Conservation (phyloP, 345 rosid species). For the Orychophragmus violaceus region DNA sequence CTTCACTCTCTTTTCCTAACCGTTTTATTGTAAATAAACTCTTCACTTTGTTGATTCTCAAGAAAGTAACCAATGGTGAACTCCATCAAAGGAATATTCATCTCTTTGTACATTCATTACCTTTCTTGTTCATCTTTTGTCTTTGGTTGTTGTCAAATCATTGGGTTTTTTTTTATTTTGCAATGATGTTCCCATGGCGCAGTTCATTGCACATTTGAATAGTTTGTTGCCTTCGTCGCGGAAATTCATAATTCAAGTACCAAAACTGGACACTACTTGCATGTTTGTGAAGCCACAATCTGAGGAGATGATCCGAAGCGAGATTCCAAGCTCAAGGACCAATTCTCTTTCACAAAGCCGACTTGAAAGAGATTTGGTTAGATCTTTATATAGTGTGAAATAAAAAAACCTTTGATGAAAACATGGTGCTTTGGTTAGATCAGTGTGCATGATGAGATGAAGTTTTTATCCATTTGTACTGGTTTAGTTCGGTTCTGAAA, state of each 20-base stretch:
- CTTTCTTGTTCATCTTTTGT: too few species aligned
- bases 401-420: not conserved
- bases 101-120: too few species aligned
- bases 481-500: not conserved
- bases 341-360: not conserved
- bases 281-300: constrained; percentile 11
- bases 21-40: constrained; percentile 44
- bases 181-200: too few species aligned
- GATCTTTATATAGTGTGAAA: not conserved
- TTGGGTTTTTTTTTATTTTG: too few species aligned
- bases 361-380: too few species aligned
- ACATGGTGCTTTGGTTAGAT: not conserved
- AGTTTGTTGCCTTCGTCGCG: not conserved
- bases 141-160: too few species aligned
- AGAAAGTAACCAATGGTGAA: too few species aligned
- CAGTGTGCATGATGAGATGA: not conserved
- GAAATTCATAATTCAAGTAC: constrained; percentile 1
- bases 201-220: constrained; percentile 8
- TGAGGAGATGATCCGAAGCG: constrained; percentile 2
- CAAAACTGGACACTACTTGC: constrained; percentile 9
- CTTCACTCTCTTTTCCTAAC: not conserved
- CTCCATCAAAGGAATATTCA: too few species aligned
- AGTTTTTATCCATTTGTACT: not conserved
- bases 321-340: not conserved
- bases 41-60: too few species aligned